Evolutionary conservation across 768 basidiomycete species (phyloP).

Genomic region (Hericium erinaceus): DNA sequence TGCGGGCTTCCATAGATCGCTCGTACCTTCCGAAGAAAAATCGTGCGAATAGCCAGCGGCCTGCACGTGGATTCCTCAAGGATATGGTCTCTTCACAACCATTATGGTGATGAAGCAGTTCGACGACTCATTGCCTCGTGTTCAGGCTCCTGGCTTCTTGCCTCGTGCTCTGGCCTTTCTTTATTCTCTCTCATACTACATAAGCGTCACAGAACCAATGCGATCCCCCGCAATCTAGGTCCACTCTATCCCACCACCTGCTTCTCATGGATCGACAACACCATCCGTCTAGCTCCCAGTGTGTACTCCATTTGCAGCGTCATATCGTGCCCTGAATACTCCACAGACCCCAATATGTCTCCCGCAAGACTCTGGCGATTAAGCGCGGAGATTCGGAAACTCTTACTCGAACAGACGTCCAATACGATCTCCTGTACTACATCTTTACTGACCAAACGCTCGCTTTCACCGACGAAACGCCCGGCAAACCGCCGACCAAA

Average conservation of each 20-base stretch:
- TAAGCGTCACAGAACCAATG: neutral
- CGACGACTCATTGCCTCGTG: constrained; percentile 1
- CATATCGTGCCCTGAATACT: constrained; percentile 40
- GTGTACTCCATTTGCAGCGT: constrained; percentile 11
- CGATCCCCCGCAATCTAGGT: neutral
- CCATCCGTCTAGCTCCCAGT: constrained; percentile 10
- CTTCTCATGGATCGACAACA: constrained; percentile 9
- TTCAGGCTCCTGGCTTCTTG: neutral
- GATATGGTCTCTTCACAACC: neutral
- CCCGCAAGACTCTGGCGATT: constrained; percentile 60
- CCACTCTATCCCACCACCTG: neutral
- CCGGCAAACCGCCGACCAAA: constrained; percentile 33
- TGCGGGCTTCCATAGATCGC: neutral
- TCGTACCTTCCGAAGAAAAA: neutral
- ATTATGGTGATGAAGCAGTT: neutral
- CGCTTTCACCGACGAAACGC: constrained; percentile 63
- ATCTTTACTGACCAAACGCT: constrained; percentile 63
- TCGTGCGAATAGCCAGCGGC: neutral
- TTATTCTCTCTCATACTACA: neutral
- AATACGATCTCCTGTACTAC: constrained; percentile 74
- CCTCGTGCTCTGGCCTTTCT: constrained; percentile 1
- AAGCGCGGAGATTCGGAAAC: constrained; percentile 80
- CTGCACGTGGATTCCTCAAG: neutral
- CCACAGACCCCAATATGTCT: constrained; percentile 29
- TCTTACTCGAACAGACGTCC: constrained; percentile 74